Conservation (phyloP, 306 rosid genomes). For the Malus asiatica region DNA sequence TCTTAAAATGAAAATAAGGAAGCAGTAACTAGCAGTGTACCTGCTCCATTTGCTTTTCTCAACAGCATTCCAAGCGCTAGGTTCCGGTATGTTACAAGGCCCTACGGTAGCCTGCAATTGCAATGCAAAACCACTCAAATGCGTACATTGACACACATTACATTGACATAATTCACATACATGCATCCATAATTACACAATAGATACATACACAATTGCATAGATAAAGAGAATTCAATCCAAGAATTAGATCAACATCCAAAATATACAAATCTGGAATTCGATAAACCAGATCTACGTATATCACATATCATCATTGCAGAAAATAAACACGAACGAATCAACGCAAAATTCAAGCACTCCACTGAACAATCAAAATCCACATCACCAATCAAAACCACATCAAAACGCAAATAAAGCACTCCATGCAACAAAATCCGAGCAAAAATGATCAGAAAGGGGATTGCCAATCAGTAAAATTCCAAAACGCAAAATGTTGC, state of each 20-base stretch:
- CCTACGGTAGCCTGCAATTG: conserved; percentile 73
- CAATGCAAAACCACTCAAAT: conserved; percentile 9
- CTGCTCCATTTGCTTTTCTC: conserved; percentile 97
- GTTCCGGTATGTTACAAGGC: conserved; percentile 75
- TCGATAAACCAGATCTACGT: conserved; percentile 41
- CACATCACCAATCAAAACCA: neutral
- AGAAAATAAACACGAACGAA: neutral
- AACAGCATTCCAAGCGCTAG: conserved; percentile 81
- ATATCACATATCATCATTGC: conserved; percentile 10
- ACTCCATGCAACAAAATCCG: neutral
- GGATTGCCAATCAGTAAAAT: neutral
- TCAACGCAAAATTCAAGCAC: neutral
- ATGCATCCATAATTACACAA: neutral
- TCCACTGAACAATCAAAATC: neutral
- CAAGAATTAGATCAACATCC: conserved; percentile 11
- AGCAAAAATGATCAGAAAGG: neutral
- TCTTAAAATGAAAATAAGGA: conserved; percentile 3
- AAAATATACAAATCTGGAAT: neutral
- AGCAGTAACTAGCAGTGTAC: conserved; percentile 33
- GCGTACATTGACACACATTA: neutral
- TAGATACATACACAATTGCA: neutral
- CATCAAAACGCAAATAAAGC: neutral
- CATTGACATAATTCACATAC: neutral
- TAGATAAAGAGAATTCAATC: neutral
- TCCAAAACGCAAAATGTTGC: neutral